Percentiles rank a stretch among this genome's conserved stretches.
phyloP scores from a whole-genome alignment of 257 asterid genomes.

The Thymus mandschuricus region DNA sequence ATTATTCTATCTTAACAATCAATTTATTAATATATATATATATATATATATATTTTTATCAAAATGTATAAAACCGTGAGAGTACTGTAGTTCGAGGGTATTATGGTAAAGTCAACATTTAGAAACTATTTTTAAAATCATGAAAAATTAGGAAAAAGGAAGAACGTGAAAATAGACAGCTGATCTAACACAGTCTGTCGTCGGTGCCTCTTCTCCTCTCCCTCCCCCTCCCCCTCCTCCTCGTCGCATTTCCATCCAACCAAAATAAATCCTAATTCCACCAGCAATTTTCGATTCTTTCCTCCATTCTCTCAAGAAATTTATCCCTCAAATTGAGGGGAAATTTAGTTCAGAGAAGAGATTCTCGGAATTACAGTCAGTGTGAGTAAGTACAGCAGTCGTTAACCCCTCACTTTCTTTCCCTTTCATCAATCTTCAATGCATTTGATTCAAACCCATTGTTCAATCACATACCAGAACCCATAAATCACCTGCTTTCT shows the following conservation, averaged over 20 bases:
- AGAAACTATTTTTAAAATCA: no score
- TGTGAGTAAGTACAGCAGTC: constrained; percentile 19
- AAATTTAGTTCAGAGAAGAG: not conserved
- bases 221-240: not conserved
- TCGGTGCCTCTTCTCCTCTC: constrained; percentile 32
- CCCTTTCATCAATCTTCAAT: constrained; percentile 7
- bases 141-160: not conserved
- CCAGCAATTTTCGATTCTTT: constrained; percentile 3
- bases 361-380: constrained; percentile 9
- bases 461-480: not conserved
- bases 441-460: constrained; percentile 14
- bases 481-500: not conserved
- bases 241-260: constrained; percentile 23
- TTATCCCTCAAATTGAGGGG: not conserved
- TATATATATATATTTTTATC: no score
- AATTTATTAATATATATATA: no score
- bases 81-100: not conserved
- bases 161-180: constrained; percentile 32
- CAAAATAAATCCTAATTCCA: constrained; percentile 21
- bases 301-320: constrained; percentile 5
- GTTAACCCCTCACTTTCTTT: constrained; percentile 25
- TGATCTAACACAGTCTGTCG: constrained; percentile 33
- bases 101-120: not conserved
- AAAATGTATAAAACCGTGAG: no score
- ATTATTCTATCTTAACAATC: no score